Base-by-base conservation (phyloP, 345 rosid species). In the Pistacia integerrima region DNA sequence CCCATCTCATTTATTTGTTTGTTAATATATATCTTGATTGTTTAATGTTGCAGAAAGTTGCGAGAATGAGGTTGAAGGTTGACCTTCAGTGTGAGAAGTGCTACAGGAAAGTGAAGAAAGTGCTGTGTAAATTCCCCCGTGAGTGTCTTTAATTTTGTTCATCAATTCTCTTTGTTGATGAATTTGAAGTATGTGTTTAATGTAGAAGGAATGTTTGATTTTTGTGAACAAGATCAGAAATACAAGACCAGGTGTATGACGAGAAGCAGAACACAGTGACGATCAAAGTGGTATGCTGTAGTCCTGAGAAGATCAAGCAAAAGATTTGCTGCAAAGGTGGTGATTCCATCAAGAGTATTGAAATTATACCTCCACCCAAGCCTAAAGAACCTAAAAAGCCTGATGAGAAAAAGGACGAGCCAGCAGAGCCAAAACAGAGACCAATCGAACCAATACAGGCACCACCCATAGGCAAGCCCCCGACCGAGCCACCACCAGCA, bases 261-360 rank as follows among this genome's bases (percentile, higher is more conserved):
- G 93, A 88, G 76, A 93, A 95, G 84, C 44, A 80, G 3, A 88
- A 92, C 80, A 84, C 73, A 3, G 98, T 91, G 77, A 77, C 70
- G 56, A 85, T 95, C 82, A 95, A 83, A 5, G 96, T 95, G 30
- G 90, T 86, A 14, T 91, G 97, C 70, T 91, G 98, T 78, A 84
- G 84, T 66, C 98, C 97, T 4, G 97, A 94, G 64, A 89, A 77
- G 80, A 84, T 91, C 17, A 85, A 81, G 81, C 83, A 84, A 74
- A 88, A 89, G 77, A 75, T 92, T n/a, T 82, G 87, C 59, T 76
- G 80, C 77, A 87, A 84, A 77, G 94, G 91, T 2, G 90, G 89
- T 22, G 84, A 84, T 12, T 63, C 85, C 4, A 82, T 92, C 59
- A 81, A 89, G 74, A 84, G 93, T 67, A 87, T 92, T 16, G 87